These are phyloP conservation scores for Lenwebbia sp. DNA, from an alignment of 345 rosid genomes.

Conservation along the genomic window DNA sequence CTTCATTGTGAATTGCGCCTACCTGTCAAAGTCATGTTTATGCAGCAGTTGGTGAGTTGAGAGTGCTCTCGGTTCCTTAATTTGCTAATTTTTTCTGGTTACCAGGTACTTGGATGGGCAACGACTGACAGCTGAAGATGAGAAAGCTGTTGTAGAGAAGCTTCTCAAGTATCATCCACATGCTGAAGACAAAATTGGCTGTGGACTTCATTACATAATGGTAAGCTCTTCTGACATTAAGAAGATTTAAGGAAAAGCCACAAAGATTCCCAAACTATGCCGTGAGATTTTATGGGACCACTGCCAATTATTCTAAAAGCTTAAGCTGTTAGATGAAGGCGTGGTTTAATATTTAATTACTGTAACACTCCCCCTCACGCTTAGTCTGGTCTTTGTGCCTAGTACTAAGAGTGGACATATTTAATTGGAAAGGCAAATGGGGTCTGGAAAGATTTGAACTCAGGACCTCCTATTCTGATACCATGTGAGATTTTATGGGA, in stretches of 20 bases:
- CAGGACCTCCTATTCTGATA: too few relatives aligned
- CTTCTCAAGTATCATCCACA: constrained; percentile 73
- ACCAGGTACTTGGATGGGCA: constrained; percentile 68
- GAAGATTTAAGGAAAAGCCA: not conserved
- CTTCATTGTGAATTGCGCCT: not conserved
- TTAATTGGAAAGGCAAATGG: too few relatives aligned
- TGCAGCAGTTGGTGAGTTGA: not conserved
- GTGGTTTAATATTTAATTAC: too few relatives aligned
- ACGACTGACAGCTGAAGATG: constrained; percentile 51
- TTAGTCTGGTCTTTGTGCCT: too few relatives aligned
- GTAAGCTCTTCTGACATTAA: constrained; percentile 15
- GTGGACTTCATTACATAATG: constrained; percentile 70
- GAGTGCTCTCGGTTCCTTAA: not conserved
- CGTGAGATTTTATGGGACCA: too few relatives aligned
- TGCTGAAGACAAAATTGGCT: constrained; percentile 74
- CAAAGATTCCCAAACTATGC: not conserved
- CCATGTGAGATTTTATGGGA: too few relatives aligned
- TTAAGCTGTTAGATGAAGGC: too few relatives aligned
- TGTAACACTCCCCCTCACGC: too few relatives aligned
- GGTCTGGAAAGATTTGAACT: too few relatives aligned
- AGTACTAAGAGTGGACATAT: too few relatives aligned
- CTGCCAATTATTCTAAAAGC: too few relatives aligned
- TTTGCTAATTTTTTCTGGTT: constrained; percentile 2
- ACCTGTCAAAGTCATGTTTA: not conserved
- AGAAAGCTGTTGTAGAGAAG: constrained; percentile 43